Conservation (phyloP, 2,329 filamentous ascomycete genomes). For the Sporothrix humicola region DNA sequence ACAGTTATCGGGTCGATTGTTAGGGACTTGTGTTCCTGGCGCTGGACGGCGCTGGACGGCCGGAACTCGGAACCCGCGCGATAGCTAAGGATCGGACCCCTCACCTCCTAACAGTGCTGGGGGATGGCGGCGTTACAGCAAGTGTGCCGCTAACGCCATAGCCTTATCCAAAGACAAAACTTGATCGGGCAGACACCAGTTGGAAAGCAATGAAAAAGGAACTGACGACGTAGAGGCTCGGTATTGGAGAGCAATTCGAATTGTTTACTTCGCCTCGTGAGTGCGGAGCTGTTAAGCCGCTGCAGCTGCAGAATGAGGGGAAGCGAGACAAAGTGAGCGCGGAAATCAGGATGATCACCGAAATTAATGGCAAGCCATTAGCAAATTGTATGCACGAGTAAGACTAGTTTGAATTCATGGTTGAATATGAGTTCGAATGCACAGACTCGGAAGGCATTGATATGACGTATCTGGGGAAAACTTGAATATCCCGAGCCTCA, state of each 20-base stretch:
- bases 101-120: neutral
- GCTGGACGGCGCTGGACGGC: neutral
- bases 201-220: too few relatives aligned
- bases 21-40: neutral
- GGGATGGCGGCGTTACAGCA: neutral
- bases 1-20: too few relatives aligned
- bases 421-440: neutral
- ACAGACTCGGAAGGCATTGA: neutral
- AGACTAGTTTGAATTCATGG: neutral
- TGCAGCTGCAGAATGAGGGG: neutral
- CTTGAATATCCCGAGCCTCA: too few relatives aligned
- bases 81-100: slow-evolving; percentile 8
- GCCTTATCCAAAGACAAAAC: neutral
- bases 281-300: neutral
- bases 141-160: neutral
- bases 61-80: slow-evolving; percentile 15
- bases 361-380: neutral
- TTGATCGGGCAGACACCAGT: neutral
- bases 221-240: neutral
- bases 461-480: slow-evolving; percentile 17
- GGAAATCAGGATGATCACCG: neutral
- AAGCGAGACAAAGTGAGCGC: neutral
- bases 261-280: neutral
- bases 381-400: neutral
- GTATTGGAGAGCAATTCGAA: neutral